Evolutionary conservation across 2,329 filamentous ascomycete genomes (phyloP).

Genomic region (Stagonosporopsis tanaceti): DNA sequence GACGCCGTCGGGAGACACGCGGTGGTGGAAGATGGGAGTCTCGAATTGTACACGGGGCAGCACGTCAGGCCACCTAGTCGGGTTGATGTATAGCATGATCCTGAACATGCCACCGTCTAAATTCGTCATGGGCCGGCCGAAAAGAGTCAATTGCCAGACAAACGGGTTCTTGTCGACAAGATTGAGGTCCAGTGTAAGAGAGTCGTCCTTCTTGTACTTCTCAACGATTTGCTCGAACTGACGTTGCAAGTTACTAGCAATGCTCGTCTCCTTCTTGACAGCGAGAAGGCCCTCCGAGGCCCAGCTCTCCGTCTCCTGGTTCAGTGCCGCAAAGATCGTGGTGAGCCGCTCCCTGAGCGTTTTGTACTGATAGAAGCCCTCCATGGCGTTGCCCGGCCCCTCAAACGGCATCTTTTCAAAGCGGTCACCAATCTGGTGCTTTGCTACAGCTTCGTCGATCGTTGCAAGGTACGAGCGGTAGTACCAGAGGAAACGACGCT

Average conservation of each 20-base stretch:
- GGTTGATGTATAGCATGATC: slow-evolving; percentile 80
- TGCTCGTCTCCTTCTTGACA: slow-evolving; percentile 71
- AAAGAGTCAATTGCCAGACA: slow-evolving; percentile 86
- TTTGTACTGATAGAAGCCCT: slow-evolving; percentile 82
- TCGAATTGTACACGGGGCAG: slow-evolving; percentile 85
- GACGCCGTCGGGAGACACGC: slow-evolving; percentile 80
- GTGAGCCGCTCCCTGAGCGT: slow-evolving; percentile 74
- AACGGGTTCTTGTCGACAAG: slow-evolving; percentile 86
- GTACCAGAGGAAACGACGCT: slow-evolving; percentile 94
- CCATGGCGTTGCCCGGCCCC: slow-evolving; percentile 77
- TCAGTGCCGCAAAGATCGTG: slow-evolving; percentile 73
- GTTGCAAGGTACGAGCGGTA: slow-evolving; percentile 83
- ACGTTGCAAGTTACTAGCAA: slow-evolving; percentile 81
- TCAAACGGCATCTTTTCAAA: slow-evolving; percentile 94
- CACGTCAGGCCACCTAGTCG: slow-evolving; percentile 79
- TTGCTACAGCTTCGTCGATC: slow-evolving; percentile 68
- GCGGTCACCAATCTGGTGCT: slow-evolving; percentile 67
- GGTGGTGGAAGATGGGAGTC: slow-evolving; percentile 85
- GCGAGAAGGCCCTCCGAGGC: slow-evolving; percentile 70
- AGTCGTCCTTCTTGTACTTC: slow-evolving; percentile 73
- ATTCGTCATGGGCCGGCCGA: slow-evolving; percentile 90
- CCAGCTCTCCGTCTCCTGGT: slow-evolving; percentile 77
- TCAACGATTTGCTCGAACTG: slow-evolving; percentile 86
- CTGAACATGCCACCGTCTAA: slow-evolving; percentile 87
- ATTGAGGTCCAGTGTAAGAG: slow-evolving; percentile 76